phyloP scores from a whole-genome alignment of 306 rosid species.

The Cajanus cajan region DNA sequence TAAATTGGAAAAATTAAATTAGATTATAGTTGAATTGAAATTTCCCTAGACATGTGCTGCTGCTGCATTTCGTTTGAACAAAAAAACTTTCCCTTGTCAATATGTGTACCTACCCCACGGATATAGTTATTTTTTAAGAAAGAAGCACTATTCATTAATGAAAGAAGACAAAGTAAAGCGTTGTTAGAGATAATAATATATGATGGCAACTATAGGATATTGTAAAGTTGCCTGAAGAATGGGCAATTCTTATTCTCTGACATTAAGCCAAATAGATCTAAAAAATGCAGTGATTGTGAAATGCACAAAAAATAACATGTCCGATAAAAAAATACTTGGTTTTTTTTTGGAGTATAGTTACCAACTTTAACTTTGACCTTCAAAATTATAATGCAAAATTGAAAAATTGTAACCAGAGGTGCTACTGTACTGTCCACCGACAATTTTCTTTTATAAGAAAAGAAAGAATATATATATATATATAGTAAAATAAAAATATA shows the following conservation, averaged over 20 bases:
- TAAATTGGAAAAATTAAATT: no score
- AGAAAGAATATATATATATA: not conserved
- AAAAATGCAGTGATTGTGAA: constrained; percentile 9
- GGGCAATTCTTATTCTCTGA: not conserved
- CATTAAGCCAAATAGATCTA: not conserved
- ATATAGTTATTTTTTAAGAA: not conserved
- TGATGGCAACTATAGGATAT: not conserved
- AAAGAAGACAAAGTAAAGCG: not conserved
- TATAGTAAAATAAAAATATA: no score
- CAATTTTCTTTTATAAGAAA: not conserved
- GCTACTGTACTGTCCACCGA: constrained; percentile 4
- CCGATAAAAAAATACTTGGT: not conserved
- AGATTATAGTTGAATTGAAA: constrained; percentile 8
- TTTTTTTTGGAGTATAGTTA: no score
- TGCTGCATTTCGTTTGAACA: not conserved
- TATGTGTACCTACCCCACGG: not conserved
- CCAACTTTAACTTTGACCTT: no score
- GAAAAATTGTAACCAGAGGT: not conserved
- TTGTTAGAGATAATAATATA: not conserved
- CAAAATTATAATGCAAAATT: no score
- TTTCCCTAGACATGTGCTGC: not conserved
- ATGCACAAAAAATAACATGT: not conserved
- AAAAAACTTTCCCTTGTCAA: constrained; percentile 17
- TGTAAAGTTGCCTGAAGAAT: not conserved
- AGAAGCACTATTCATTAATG: not conserved